Evolutionary conservation across 169 alveolate genomes (phyloP).

Genomic region (Plasmodium cynomolgi): DNA sequence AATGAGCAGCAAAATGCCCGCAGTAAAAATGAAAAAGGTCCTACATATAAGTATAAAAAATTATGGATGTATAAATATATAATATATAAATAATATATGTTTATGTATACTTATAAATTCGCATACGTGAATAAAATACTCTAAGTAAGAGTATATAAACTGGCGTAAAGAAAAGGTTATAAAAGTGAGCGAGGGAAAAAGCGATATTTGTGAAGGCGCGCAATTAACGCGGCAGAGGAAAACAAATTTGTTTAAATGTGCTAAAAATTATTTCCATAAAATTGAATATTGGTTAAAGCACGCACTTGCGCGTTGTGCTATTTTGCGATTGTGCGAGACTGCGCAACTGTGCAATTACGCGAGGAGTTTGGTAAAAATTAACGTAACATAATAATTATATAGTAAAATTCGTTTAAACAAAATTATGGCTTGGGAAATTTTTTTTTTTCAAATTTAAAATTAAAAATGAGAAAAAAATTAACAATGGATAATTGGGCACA

Average conservation of each 20-base stretch:
- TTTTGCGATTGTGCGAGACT: neutral
- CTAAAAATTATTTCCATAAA: neutral
- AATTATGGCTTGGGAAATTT: neutral
- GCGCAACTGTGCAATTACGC: neutral
- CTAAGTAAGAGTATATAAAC: neutral
- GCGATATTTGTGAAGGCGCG: neutral
- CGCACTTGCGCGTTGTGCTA: neutral
- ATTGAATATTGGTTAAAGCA: neutral
- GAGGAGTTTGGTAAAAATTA: neutral
- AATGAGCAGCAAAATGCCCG: neutral
- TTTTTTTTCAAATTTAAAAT: neutral
- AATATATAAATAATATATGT: neutral
- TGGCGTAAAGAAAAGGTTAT: neutral
- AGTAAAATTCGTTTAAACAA: neutral
- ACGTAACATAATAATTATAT: neutral
- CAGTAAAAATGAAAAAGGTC: neutral
- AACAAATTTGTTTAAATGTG: neutral
- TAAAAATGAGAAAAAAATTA: neutral
- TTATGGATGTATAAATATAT: neutral
- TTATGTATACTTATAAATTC: neutral
- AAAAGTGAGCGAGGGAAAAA: neutral
- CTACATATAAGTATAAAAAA: neutral
- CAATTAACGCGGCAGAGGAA: neutral
- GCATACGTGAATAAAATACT: neutral
- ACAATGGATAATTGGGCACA: neutral